Evolutionary conservation across 164 flowering plant genomes (phyloP).

Genomic region (Echeveria elegans): DNA sequence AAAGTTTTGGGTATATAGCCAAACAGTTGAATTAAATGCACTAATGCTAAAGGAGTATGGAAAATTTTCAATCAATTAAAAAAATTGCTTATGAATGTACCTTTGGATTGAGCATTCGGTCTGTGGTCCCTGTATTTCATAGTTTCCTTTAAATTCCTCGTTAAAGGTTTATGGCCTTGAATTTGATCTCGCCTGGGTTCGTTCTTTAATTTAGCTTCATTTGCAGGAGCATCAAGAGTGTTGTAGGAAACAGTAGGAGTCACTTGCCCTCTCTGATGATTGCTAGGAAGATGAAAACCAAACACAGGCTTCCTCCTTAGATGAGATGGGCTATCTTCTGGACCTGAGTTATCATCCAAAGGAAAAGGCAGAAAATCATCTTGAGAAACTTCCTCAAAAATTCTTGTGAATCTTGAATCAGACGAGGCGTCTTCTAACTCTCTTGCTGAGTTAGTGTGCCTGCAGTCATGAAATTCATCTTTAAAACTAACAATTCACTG

Average conservation of each 20-base stretch:
- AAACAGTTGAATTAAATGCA: background rate
- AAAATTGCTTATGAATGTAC: too few species aligned
- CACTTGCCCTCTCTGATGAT: slow-evolving; percentile 24
- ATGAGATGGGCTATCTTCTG: slow-evolving; percentile 51
- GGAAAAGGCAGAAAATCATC: slow-evolving; percentile 75
- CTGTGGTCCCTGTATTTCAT: slow-evolving; percentile 23
- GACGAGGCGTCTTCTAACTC: slow-evolving; percentile 29
- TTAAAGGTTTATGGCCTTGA: slow-evolving; percentile 24
- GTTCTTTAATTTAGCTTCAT: slow-evolving; percentile 12
- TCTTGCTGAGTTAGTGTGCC: slow-evolving; percentile 27
- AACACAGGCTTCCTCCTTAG: slow-evolving; percentile 28
- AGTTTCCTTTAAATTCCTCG: slow-evolving; percentile 29
- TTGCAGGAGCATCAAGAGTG: slow-evolving; percentile 23
- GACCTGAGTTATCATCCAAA: slow-evolving; percentile 69
- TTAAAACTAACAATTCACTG: background rate
- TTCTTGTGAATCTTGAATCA: slow-evolving; percentile 29
- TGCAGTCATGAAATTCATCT: slow-evolving; percentile 17
- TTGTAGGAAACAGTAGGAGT: slow-evolving; percentile 23
- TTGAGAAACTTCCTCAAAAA: slow-evolving; percentile 48
- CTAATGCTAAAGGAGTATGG: too few species aligned
- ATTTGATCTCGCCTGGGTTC: slow-evolving; percentile 17
- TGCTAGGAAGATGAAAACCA: slow-evolving; percentile 44
- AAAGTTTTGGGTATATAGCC: background rate
- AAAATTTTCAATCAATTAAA: too few species aligned
- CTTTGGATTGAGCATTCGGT: slow-evolving; percentile 37